These are phyloP conservation scores for Irpex sp. DNA, from an alignment of 1,284 basidiomycete genomes.

Conservation along the genomic window DNA sequence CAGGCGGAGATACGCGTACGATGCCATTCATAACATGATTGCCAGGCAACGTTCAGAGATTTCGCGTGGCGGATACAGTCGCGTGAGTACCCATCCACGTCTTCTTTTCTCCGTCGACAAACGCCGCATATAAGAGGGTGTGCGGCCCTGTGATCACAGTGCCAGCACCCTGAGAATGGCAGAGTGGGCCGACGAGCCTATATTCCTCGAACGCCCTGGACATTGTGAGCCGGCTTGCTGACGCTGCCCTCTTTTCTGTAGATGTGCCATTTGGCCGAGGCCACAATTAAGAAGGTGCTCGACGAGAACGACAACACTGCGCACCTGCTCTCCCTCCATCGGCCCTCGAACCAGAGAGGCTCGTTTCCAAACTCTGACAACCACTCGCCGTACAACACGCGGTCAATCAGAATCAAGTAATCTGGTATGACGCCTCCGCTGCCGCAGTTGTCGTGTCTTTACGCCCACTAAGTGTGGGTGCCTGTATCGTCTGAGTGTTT, in stretches of 20 bases:
- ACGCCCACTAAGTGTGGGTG: not conserved
- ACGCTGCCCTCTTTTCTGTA: conserved; percentile 24
- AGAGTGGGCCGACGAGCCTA: not conserved
- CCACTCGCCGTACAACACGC: conserved; percentile 18
- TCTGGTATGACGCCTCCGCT: not conserved
- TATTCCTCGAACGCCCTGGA: not conserved
- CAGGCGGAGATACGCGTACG: conserved; percentile 71
- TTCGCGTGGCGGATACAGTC: conserved; percentile 67
- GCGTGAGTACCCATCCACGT: conserved; percentile 43
- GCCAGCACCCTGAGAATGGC: not conserved
- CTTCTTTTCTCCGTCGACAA: conserved; percentile 1
- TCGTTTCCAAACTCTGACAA: conserved; percentile 15
- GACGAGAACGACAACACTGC: conserved; percentile 62
- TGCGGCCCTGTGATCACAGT: not conserved
- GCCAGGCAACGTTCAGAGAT: conserved; percentile 61
- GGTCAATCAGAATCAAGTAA: conserved; percentile 30
- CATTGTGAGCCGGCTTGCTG: conserved; percentile 5
- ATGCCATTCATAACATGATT: conserved; percentile 77
- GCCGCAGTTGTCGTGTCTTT: conserved; percentile 7
- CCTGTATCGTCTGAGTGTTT: conserved; percentile 10
- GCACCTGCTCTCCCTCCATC: conserved; percentile 61
- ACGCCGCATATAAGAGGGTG: not conserved
- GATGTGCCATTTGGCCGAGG: conserved; percentile 68
- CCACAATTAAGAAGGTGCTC: conserved; percentile 65
- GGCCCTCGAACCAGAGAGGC: conserved; percentile 19